Base-by-base conservation (phyloP, 768 basidiomycete genomes). In the Sporobolomyces roseus region DNA sequence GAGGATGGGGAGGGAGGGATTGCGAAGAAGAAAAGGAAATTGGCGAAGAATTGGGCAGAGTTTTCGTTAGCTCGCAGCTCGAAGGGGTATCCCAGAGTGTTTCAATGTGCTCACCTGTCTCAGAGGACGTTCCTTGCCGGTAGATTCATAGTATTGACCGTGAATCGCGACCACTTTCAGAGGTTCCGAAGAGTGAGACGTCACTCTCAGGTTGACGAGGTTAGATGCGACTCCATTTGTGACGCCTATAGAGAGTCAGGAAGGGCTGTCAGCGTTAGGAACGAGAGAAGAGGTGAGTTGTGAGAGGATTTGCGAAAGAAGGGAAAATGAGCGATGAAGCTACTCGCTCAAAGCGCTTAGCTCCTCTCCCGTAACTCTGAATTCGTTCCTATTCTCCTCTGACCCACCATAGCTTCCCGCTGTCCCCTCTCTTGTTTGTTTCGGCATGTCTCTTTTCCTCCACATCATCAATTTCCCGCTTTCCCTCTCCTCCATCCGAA, bases 161-260 rank as follows among this genome's bases (percentile, higher is more conserved):
- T 46, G 45, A 2, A 35, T 45, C 9, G 43, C 29, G 58, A 48
- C 45, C 25, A 60, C 25, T 35, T 46, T 46, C 45, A 60, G 43
- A 2, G 58, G 58, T 6, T 60, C 58, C 2, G 58, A 60, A 19
- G 43, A 23, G 32, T 60, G 58, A 43, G 58, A 60, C 16, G 58
- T 29, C 3, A 60, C 45, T 23, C 30, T 30, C 17, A 60, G 2
- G 43, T 46, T 46, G 43, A 60, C 30, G 43, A 60, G 32, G 32
- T 60, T 60, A 17, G 12, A 48, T 27, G 58, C 30, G 19, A 60
- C 43, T 32, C 58, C 58, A 43, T 60, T 60, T 45, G 58, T 60
- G 25, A 60, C 58, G 9, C 54, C 54, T 56, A 19, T 41, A 54
- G 32, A 30, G 6, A 19, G 32, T 21, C 13, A 23, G 52, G 30